Percentiles rank a stretch among this genome's conserved stretches.
Conservation (phyloP, 2,329 filamentous ascomycete genomes). For the Pleoardoris graminearum region DNA sequence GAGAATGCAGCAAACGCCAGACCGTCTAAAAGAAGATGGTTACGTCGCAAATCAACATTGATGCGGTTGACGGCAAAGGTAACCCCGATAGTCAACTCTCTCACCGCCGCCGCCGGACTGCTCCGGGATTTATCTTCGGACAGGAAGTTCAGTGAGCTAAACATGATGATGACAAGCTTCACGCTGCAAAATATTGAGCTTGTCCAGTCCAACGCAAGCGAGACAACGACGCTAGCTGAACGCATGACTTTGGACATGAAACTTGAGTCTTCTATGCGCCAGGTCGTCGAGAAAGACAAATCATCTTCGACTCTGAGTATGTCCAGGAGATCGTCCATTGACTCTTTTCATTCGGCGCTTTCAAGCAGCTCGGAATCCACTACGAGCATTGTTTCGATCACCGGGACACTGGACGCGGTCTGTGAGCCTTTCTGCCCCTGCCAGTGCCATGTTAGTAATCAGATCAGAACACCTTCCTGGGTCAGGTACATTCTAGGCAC, state of each 20-base stretch:
- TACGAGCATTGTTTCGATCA: neutral
- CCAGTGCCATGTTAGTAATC: slow-evolving; percentile 7
- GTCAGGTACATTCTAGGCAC: slow-evolving; percentile 3
- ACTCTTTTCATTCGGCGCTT: neutral
- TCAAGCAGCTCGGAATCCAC: neutral
- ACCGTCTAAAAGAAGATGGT: neutral
- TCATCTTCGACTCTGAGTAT: neutral
- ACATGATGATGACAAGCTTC: neutral
- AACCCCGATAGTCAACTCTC: neutral
- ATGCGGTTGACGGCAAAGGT: neutral
- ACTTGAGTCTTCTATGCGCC: neutral
- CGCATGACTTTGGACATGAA: too few species aligned
- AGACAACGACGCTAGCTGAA: neutral
- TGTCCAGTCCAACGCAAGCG: too few species aligned
- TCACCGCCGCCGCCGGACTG: neutral
- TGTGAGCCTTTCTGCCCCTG: slow-evolving; percentile 14
- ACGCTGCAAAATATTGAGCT: neutral
- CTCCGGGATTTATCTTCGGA: neutral
- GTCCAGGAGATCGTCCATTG: neutral
- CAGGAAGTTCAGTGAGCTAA: neutral
- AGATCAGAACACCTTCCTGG: slow-evolving; percentile 5
- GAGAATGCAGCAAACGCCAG: neutral
- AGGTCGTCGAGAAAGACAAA: neutral
- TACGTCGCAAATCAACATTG: neutral
- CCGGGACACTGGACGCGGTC: neutral